Conservation (phyloP, 805 yeast species). For the Candida nonsorbophila region DNA sequence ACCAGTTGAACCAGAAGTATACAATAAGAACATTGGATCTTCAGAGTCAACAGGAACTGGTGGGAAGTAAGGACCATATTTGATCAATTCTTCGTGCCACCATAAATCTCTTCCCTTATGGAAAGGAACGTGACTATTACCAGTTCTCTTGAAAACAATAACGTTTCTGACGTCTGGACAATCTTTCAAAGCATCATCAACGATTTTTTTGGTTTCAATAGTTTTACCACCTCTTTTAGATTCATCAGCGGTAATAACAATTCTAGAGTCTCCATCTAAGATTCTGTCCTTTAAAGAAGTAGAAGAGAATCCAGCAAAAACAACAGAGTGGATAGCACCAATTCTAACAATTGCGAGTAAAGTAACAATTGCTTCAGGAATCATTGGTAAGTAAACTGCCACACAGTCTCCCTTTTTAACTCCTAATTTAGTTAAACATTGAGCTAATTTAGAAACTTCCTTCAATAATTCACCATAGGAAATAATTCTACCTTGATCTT, state of each 20-base stretch:
- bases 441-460: conserved; percentile 83
- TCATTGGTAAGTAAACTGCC: conserved; percentile 96
- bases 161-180: conserved; percentile 77
- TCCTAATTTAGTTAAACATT: conserved; percentile 77
- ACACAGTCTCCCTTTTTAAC: conserved; percentile 93
- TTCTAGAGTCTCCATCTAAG: conserved; percentile 77
- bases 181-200: conserved; percentile 83
- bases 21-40: conserved; percentile 91
- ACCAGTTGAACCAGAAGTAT: conserved; percentile 98
- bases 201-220: conserved; percentile 87
- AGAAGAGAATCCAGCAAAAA: conserved; percentile 94
- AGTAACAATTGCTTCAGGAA: conserved; percentile 93
- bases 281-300: conserved; percentile 91
- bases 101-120: conserved; percentile 78
- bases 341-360: conserved; percentile 88
- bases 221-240: conserved; percentile 94
- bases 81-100: conserved; percentile 89
- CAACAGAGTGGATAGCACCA: conserved; percentile 95
- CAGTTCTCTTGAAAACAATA: conserved; percentile 85
- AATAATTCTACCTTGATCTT: conserved; percentile 61
- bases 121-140: conserved; percentile 66
- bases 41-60: conserved; percentile 85
- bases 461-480: conserved; percentile 84
- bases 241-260: conserved; percentile 91
- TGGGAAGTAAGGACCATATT: conserved; percentile 80